Base-by-base conservation (phyloP, 1,284 basidiomycete species). In the Phaffia rhodozyma region DNA sequence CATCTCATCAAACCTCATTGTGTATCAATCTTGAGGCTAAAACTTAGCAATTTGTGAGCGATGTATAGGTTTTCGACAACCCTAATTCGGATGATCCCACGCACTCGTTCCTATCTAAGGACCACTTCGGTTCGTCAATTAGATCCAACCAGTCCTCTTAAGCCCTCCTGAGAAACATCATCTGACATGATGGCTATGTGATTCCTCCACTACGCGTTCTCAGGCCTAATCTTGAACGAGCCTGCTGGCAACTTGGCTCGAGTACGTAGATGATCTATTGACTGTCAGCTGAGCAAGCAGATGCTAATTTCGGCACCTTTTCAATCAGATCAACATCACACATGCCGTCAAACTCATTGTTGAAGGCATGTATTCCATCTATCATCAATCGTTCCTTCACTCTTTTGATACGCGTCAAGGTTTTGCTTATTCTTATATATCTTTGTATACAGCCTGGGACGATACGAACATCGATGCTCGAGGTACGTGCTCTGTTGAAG, bases 391-490 rank as follows among this genome's bases (percentile, higher is more conserved):
- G 16, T 43, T 16, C 38, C 38, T 16, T 16, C 16, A 2, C 2
- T 43, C 16, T 2, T 16, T 43, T 43, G 38, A 16, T 11, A 7
- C 6, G 16, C 13, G 38, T 43, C 13, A 16, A 11, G 5, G 13
- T 43, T 34, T 16, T 43, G 7, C 38, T 7, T 11, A 43, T 43
- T 43, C 13, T 16, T 7, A 43, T 43, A 43, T 43, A 16, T 43
- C 13, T 43, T 96, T 21, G 85, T 86, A 54, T 86, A 85, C 13
- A 70, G 90, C 91, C 1, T 96, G 92, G 91, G 86, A 88, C 68
- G 84, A 90, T 70, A 73, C 70, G 50, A 82, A 80, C 0, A 73
- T 83, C 29, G 82, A 86, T 69, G 78, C 82, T 6, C 78, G 79
- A 43, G 38, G 38, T 43, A 43, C 5, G 38, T 43, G 16, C 13